Base-by-base conservation (phyloP, 805 yeast genomes). In the Wickerhamiella alocasiicola region DNA sequence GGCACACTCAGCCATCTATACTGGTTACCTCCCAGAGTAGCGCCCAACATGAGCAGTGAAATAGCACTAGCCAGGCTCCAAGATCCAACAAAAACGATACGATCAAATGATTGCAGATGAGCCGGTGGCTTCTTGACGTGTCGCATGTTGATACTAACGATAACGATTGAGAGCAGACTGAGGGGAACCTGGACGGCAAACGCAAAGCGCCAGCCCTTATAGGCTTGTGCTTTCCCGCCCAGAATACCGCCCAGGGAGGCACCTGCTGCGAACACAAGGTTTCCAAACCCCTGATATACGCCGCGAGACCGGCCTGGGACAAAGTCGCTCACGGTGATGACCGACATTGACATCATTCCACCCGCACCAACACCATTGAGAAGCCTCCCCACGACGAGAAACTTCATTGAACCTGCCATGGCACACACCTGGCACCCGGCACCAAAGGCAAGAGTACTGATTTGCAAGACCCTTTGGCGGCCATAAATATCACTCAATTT, bases 341-440 rank as follows among this genome's bases (percentile, higher is more conserved):
- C 77, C 13, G 82, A 71, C 49, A 83, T 62, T 0, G 87, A 69
- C 38, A 78, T 73, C 53, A 84, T 71, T 1, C 95, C 95, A 5
- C 94, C 91, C n/a, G 94, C 94, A 9, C 95, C 95, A 42, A 81
- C 70, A 15, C 95, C 95, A 19, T 93, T 76, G 38, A 84, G 65
- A 46, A 82, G 77, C 50, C 94, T 66, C 1, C 85, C 88, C 2
- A 71, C 77, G 40, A 81, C 76, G 28, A 80, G 60, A 66, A 70
- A 65, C 45, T 64, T 58, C 70, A 80, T 72, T 21, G 65, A 62
- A 15, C 50, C 55, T 1, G 83, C 59, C 4, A 71, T 47, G 1
- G 81, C 87, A 42, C 74, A 70, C 19, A 70, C 42, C 12, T 64
- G 47, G 50, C 73, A 68, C 15, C 76, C 75, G 11, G 68, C 13